Percentiles rank a stretch among this genome's conserved stretches.
Conservation (phyloP, 2,329 filamentous ascomycete genomes). For the Ceratocystis destructans region DNA sequence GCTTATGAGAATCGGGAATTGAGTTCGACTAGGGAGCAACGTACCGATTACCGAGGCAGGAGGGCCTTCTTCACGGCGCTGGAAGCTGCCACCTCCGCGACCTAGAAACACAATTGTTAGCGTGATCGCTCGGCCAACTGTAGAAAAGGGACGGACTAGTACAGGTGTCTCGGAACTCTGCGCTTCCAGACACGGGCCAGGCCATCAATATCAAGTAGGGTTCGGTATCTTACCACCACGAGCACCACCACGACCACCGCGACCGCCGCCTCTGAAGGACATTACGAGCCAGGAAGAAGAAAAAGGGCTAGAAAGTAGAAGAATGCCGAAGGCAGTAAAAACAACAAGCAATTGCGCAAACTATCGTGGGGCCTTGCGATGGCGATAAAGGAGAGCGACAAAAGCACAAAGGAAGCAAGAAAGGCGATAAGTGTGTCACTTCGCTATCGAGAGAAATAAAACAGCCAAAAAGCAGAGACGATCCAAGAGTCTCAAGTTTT, state of each 20-base stretch:
- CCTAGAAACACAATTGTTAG: constrained; percentile 20
- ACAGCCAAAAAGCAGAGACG: constrained; percentile 9
- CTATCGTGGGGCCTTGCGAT: constrained; percentile 5
- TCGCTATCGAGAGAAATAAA: not conserved
- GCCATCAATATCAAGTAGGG: not conserved
- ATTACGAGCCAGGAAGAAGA: constrained; percentile 21
- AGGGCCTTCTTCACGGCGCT: constrained; percentile 30
- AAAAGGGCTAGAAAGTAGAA: constrained; percentile 1
- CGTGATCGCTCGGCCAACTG: not conserved
- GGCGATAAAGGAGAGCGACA: not conserved
- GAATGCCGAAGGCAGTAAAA: not conserved
- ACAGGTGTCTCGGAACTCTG: too few relatives aligned
- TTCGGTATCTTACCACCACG: constrained; percentile 28
- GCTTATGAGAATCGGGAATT: not conserved
- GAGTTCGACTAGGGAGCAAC: constrained; percentile 15
- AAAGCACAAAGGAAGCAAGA: not conserved
- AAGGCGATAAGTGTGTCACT: constrained; percentile 13
- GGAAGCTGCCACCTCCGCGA: constrained; percentile 30
- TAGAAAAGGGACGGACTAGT: too few relatives aligned
- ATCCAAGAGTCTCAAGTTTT: constrained; percentile 18
- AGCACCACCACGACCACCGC: constrained; percentile 27
- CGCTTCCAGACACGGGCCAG: too few relatives aligned
- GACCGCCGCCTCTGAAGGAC: constrained; percentile 30
- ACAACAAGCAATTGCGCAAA: not conserved
- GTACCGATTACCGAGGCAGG: constrained; percentile 29